phyloP scores from a whole-genome alignment of 2,329 filamentous ascomycete genomes.

The Trichophyton simii region DNA sequence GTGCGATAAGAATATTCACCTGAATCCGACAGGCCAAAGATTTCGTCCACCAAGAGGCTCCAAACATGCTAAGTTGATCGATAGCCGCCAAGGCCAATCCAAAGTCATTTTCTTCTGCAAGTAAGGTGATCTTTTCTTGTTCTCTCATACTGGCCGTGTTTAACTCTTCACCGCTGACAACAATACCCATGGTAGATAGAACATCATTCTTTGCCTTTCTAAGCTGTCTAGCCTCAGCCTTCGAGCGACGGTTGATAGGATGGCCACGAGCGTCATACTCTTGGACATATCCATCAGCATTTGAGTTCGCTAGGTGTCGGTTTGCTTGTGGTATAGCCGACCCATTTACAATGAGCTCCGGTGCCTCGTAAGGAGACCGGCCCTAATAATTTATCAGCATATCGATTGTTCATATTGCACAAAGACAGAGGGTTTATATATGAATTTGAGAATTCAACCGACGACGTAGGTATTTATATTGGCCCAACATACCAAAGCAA shows the following conservation, averaged over 20 bases:
- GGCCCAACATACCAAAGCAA: conserved; percentile 32
- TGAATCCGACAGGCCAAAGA: conserved; percentile 28
- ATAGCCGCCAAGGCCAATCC: conserved; percentile 30
- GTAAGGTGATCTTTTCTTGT: conserved; percentile 26
- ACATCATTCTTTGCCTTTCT: conserved; percentile 40
- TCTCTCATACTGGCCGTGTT: conserved; percentile 25
- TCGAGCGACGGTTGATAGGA: conserved; percentile 34
- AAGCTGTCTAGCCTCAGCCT: conserved; percentile 27
- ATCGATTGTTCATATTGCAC: neutral
- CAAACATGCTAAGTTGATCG: conserved; percentile 30
- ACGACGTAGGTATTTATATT: too few relatives aligned
- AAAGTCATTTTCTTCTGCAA: conserved; percentile 33
- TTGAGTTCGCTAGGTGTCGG: conserved; percentile 10
- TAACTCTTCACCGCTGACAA: conserved; percentile 32
- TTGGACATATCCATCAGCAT: conserved; percentile 34
- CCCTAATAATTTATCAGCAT: conserved; percentile 25
- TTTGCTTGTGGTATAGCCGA: conserved; percentile 4
- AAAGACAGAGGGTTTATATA: neutral
- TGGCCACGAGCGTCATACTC: conserved; percentile 37
- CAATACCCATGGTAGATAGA: conserved; percentile 37
- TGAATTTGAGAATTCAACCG: too few relatives aligned
- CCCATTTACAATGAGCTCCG: conserved; percentile 17
- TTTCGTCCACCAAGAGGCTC: conserved; percentile 32
- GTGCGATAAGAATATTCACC: conserved; percentile 17
- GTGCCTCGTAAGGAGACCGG: conserved; percentile 35